Evolutionary conservation across 495 filamentous ascomycete species (phyloP).

Genomic region (Penicillium pulvis): DNA sequence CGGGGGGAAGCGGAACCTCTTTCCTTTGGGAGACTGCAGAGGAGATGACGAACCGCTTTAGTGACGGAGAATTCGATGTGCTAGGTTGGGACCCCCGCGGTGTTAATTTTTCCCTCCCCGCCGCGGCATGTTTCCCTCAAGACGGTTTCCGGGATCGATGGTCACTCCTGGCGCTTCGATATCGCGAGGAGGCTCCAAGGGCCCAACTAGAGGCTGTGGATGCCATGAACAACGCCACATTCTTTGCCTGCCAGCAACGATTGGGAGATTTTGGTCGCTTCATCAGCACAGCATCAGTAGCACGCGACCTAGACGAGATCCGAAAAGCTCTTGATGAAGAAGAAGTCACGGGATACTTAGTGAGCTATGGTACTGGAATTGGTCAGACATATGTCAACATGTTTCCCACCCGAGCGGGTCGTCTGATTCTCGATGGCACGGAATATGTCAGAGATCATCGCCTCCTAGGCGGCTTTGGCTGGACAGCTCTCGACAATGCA

Average conservation of each 20-base stretch:
- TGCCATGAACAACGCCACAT: conserved; percentile 24
- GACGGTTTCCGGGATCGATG: conserved; percentile 18
- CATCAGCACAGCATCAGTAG: conserved; percentile 22
- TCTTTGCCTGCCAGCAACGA: conserved; percentile 20
- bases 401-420: conserved; percentile 21
- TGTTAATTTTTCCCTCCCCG: conserved; percentile 21
- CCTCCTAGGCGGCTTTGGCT: conserved; percentile 20
- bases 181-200: conserved; percentile 16
- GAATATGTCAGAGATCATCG: conserved; percentile 24
- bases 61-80: conserved; percentile 18
- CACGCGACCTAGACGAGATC: conserved; percentile 22
- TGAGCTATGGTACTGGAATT: conserved; percentile 25
- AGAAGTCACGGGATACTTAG: conserved; percentile 20
- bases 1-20: conserved; percentile 19
- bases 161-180: conserved; percentile 12
- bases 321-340: conserved; percentile 19
- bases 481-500: conserved; percentile 23
- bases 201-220: conserved; percentile 15
- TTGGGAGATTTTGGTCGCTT: conserved; percentile 23
- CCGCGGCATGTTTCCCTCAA: conserved; percentile 18
- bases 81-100: conserved; percentile 24
- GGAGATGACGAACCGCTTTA: conserved; percentile 20
- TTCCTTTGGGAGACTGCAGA: conserved; percentile 18
- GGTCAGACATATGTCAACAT: conserved; percentile 25
- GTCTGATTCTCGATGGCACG: conserved; percentile 23